These are phyloP conservation scores for Torulaspora globosa DNA, from an alignment of 1,139 yeast species.

Conservation along the genomic window DNA sequence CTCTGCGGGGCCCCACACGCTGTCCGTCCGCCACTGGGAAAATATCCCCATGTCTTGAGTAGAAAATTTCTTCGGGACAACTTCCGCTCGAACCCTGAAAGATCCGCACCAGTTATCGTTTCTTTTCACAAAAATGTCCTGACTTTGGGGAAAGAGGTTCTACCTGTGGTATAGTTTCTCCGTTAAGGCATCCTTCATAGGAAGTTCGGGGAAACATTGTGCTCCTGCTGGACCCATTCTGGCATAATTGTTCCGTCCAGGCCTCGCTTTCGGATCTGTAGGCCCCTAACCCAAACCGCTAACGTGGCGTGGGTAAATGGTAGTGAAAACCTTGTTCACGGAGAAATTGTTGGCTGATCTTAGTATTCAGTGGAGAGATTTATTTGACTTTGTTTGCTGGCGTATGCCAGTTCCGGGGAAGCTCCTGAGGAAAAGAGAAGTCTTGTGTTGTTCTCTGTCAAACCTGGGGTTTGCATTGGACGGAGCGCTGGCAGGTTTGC, in stretches of 20 bases:
- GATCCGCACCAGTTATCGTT: background rate
- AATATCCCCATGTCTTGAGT: background rate
- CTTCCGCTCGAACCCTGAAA: constrained; percentile 1
- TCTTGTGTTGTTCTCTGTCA: background rate
- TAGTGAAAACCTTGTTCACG: background rate
- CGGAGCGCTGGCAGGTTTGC: too few relatives aligned
- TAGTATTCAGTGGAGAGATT: background rate
- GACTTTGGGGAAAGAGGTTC: background rate
- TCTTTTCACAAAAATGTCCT: constrained; percentile 2
- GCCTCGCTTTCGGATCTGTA: background rate
- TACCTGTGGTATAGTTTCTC: background rate
- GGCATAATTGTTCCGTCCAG: background rate
- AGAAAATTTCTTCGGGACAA: background rate
- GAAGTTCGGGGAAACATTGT: constrained; percentile 3
- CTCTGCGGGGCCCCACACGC: constrained; percentile 11
- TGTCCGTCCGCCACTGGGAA: background rate
- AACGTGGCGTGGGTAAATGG: background rate
- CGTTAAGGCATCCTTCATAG: constrained; percentile 1
- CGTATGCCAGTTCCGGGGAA: background rate
- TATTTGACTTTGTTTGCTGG: background rate
- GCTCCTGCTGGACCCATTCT: background rate
- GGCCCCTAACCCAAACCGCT: too few relatives aligned
- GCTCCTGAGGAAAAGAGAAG: background rate
- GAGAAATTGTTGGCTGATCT: background rate
- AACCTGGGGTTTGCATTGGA: too few relatives aligned